Evolutionary conservation across 2,329 filamentous ascomycete genomes (phyloP).

Genomic region (Phaeosphaeria sp.): DNA sequence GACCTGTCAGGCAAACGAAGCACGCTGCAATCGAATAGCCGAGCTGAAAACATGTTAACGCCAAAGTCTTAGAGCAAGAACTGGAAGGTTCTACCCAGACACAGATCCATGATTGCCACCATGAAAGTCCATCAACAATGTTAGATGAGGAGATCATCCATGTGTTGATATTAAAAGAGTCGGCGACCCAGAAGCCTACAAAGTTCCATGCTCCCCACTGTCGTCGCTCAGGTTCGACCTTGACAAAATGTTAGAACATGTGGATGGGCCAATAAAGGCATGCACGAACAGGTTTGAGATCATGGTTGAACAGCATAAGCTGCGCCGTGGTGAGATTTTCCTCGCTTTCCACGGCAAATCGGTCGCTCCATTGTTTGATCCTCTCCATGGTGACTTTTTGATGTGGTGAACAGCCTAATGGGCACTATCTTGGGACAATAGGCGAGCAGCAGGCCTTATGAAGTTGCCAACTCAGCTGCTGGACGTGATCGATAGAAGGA

Average conservation of each 20-base stretch:
- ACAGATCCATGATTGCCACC: constrained; percentile 83
- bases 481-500: constrained; percentile 24
- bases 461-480: constrained; percentile 26
- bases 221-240: constrained; percentile 76
- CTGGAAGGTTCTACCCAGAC: constrained; percentile 64
- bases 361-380: constrained; percentile 54
- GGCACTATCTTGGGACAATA: constrained; percentile 20
- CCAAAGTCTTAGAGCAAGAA: background rate
- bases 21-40: constrained; percentile 78
- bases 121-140: constrained; percentile 78
- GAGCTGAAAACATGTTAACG: constrained; percentile 44
- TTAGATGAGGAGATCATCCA: constrained; percentile 93
- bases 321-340: constrained; percentile 78
- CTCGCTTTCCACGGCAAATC: constrained; percentile 75
- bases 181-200: constrained; percentile 78
- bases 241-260: constrained; percentile 9
- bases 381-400: constrained; percentile 50
- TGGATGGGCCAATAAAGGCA: background rate
- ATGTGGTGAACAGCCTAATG: constrained; percentile 16
- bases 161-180: constrained; percentile 68
- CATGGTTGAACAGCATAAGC: constrained; percentile 85
- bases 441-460: constrained; percentile 27
- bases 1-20: constrained; percentile 75
- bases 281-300: constrained; percentile 65
- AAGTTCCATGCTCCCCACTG: constrained; percentile 90